Evolutionary conservation across 768 basidiomycete species (phyloP).

Genomic region (Leccinellum luteum): DNA sequence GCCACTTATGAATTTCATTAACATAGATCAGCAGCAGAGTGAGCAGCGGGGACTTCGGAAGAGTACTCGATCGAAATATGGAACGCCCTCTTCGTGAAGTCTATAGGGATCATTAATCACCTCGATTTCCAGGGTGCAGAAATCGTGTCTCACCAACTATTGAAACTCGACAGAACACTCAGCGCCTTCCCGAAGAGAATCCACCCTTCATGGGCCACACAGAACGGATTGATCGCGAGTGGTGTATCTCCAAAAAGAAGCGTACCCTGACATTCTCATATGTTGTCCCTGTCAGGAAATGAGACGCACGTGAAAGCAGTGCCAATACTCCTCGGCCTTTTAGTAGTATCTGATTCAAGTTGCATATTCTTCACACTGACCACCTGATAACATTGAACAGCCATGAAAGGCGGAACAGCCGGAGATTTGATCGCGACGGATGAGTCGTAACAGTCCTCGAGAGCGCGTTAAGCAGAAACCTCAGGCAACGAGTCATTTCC

Average conservation of each 20-base stretch:
- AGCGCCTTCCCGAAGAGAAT: slow-evolving; percentile 36
- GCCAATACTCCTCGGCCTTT: slow-evolving; percentile 41
- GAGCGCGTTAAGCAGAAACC: slow-evolving; percentile 36
- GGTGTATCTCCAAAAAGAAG: slow-evolving; percentile 39
- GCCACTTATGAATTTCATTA: slow-evolving; percentile 14
- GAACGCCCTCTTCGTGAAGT: slow-evolving; percentile 17
- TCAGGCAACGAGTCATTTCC: slow-evolving; percentile 38
- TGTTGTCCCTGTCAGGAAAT: slow-evolving; percentile 21
- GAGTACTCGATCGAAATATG: slow-evolving; percentile 41
- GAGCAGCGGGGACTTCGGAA: slow-evolving; percentile 38
- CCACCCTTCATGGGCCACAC: slow-evolving; percentile 30
- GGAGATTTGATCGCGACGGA: slow-evolving; percentile 33
- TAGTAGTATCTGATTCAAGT: slow-evolving; percentile 37
- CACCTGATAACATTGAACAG: slow-evolving; percentile 41
- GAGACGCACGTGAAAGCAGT: slow-evolving; percentile 32
- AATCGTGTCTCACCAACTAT: slow-evolving; percentile 35
- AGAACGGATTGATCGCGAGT: slow-evolving; percentile 7
- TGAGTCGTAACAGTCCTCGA: slow-evolving; percentile 42
- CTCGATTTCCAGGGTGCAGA: slow-evolving; percentile 14
- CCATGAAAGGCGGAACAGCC: slow-evolving; percentile 10
- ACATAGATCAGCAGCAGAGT: slow-evolving; percentile 1
- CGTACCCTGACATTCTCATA: slow-evolving; percentile 33
- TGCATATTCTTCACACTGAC: slow-evolving; percentile 35
- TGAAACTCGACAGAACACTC: slow-evolving; percentile 32
- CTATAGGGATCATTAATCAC: slow-evolving; percentile 19